These are phyloP conservation scores for Lenwebbia sp. DNA, from an alignment of 345 rosid species.

Conservation along the genomic window DNA sequence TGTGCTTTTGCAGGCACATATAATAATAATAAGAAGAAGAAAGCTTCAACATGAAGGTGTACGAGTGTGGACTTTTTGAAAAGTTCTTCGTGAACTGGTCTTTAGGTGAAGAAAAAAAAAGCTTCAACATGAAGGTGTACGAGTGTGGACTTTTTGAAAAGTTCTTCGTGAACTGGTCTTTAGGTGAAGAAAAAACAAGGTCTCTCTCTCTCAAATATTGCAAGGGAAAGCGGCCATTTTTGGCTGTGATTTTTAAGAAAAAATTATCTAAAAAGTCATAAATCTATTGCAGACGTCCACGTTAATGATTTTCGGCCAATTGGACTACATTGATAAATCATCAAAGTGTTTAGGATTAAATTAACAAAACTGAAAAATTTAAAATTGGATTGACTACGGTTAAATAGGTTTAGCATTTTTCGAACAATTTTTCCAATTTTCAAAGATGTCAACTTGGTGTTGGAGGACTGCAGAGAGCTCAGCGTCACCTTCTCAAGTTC, in stretches of 20 bases:
- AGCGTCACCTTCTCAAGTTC: background rate
- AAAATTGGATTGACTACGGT: fast-evolving
- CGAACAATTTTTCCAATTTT: fast-evolving
- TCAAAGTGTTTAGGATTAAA: background rate
- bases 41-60: background rate
- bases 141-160: background rate
- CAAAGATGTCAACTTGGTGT: background rate
- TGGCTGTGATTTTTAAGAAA: background rate
- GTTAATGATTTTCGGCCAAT: background rate
- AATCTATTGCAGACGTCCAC: background rate
- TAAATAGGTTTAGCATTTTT: fast-evolving
- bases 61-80: background rate
- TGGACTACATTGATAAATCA: fast-evolving
- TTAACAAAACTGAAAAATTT: background rate
- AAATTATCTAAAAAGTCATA: background rate
- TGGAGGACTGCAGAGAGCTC: background rate
- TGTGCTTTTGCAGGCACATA: background rate
- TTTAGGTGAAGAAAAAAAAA: too few relatives aligned
- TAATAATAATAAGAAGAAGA: background rate
- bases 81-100: too few relatives aligned
- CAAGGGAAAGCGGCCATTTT: background rate
- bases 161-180: background rate
- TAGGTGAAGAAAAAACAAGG: background rate
- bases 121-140: too few relatives aligned
- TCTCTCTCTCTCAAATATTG: background rate